Conservation (phyloP, 148 eudicot species). For the Nepenthes gracilis region DNA sequence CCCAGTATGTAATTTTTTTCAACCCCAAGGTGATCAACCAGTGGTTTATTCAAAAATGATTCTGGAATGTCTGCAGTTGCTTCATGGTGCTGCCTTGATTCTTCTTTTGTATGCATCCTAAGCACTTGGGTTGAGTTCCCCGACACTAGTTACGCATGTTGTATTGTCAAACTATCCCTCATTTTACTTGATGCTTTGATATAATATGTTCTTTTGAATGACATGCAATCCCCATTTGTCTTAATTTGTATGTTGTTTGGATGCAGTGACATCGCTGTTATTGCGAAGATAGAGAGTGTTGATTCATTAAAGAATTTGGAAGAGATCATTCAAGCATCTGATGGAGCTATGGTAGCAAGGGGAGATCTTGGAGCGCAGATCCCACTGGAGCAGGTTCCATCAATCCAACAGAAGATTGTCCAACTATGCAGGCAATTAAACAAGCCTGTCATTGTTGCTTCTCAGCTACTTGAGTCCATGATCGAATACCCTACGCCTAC, state of each 20-base stretch:
- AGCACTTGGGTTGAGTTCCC: too few relatives aligned
- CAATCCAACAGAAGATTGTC: constrained; percentile 82
- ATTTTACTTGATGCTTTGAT: too few relatives aligned
- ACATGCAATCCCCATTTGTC: neutral
- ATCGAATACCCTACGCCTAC: constrained; percentile 95
- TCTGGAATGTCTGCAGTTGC: too few relatives aligned
- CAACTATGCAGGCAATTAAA: constrained; percentile 71
- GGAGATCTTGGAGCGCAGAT: constrained; percentile 98
- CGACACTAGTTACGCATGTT: too few relatives aligned
- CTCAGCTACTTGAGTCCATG: constrained; percentile 97
- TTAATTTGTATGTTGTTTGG: neutral
- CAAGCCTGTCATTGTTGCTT: constrained; percentile 92
- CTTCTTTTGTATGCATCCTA: neutral
- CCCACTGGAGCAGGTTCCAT: constrained; percentile 95
- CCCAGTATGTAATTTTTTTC: too few relatives aligned
- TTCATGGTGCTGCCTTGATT: too few relatives aligned
- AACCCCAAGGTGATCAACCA: too few relatives aligned
- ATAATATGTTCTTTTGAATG: too few relatives aligned
- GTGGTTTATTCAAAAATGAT: too few relatives aligned
- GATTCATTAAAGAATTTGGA: constrained; percentile 85
- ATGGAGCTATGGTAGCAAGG: constrained; percentile 98
- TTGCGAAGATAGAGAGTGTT: constrained; percentile 93
- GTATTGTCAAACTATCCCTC: too few relatives aligned
- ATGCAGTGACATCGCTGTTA: constrained; percentile 66
- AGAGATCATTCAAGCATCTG: constrained; percentile 84